These are phyloP conservation scores for Phyllosticta citriasiana DNA, from an alignment of 2,329 filamentous ascomycete genomes.

Conservation along the genomic window DNA sequence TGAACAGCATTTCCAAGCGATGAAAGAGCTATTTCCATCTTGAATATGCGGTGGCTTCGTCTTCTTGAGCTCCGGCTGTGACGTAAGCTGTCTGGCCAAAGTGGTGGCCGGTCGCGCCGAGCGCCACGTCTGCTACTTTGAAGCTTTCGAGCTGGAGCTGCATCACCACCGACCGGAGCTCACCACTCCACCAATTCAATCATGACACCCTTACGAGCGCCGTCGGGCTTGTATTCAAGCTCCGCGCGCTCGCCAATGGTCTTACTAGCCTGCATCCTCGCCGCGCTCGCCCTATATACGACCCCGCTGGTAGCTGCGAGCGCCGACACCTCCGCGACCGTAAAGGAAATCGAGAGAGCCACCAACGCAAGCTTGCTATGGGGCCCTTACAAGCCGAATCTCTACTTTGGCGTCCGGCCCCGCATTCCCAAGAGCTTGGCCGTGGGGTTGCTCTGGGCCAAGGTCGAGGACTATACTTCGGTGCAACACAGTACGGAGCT, in stretches of 20 bases:
- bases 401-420: constrained; percentile 87
- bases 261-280: constrained; percentile 13
- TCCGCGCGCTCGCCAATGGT: not conserved
- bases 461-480: constrained; percentile 66
- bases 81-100: not conserved
- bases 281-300: constrained; percentile 19
- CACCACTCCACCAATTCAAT: constrained; percentile 14
- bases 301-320: constrained; percentile 14
- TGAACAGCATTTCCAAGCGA: not conserved
- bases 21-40: not conserved
- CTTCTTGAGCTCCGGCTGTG: not conserved
- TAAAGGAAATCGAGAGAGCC: constrained; percentile 30
- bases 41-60: not conserved
- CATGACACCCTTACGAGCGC: constrained; percentile 16
- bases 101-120: not conserved
- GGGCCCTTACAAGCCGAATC: constrained; percentile 88
- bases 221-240: not conserved
- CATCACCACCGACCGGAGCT: constrained; percentile 13
- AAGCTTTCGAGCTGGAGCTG: constrained; percentile 10
- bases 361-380: constrained; percentile 82
- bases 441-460: constrained; percentile 80
- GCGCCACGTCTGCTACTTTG: constrained; percentile 14
- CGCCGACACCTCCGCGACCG: constrained; percentile 15
- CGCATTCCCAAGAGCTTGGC: constrained; percentile 71
- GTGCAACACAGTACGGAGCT: constrained; percentile 64